Base-by-base conservation (phyloP, 768 basidiomycete genomes). In the Russula dissimulans region DNA sequence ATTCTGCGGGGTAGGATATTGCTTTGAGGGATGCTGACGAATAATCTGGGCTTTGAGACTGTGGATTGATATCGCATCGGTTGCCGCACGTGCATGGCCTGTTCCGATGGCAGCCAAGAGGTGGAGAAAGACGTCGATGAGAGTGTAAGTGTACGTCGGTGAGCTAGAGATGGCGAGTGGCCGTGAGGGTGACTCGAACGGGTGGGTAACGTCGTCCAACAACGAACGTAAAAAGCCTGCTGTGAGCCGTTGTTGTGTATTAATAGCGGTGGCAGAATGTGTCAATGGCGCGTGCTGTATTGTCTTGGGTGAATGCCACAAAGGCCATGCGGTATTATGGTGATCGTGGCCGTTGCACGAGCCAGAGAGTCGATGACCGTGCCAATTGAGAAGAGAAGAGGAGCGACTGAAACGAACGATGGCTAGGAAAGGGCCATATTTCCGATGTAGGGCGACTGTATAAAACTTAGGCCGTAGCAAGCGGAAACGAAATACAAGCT, bases 1-100 rank as follows among this genome's bases (percentile, higher is more conserved):
- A 61, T 61, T 39, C 56, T 38, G 31, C 60, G 60, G 5, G 60
- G 60, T 22, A 61, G 31, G 31, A 17, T 12, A 4, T 31, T 5
- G 6, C 32, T 18, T 22, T 18, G 32, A 8, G 49, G 56, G 15
- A 12, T 5, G 15, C 34, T n/a, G 48, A 17, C 22, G 6, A 17
- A 11, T 29, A 56, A 38, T 31, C 22, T 51, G 29, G 49, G 44
- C 18, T n/a, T 56, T 17, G 6, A 14, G 54, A 18, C 9, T n/a
- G 55, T 17, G 18, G 7, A 7, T 14, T 5, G 22, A 12, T 10
- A 4, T 51, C 60, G 44, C 22, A 15, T 56, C 36, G 11, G 44
- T 29, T 18, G 14, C 50, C 29, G 38, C 10, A 44, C 41, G 18
- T 31, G 43, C 60, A 56, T 61, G 55, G 12, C 10, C 45, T 50